Base-by-base conservation (phyloP, 805 yeast genomes). In the Lachancea meyersii region DNA sequence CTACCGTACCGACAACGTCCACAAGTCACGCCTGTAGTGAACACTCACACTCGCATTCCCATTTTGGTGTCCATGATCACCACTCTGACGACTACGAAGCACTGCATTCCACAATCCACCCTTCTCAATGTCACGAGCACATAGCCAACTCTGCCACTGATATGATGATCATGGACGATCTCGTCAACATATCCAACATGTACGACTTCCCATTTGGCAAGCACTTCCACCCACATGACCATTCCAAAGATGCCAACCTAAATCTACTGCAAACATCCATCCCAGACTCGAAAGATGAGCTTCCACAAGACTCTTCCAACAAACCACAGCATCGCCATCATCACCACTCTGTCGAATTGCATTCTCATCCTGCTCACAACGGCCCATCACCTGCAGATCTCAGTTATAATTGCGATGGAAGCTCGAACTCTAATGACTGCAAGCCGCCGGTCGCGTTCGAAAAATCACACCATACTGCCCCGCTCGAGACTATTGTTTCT, bases 281-380 rank as follows among this genome's bases (percentile, higher is more conserved):
- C 5, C 36, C 40, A n/a, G 40, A 11, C 5, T 19, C 30, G 14
- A 42, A 27, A 24, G n/a, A 34, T 16, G 34, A 31, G 19, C 19
- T 11, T 11, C 28, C 17, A 17, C 34, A 30, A n/a, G 33, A 21
- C 9, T 21, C 41, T 2, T 16, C 18, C 16, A 35, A 42, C 28
- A 43, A 54, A 13, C 53, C 58, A 17, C 71, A 68, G 40, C 69
- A 63, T 40, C 70, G 65, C 24, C 72, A 69, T 42, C 70, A 64
- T 41, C 71, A 67, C 26, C 51, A 48, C 20, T 21, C 28, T 10
- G 23, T 48, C n/a, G 41, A 48, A 28, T 21, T 44, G 5, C 46
- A 50, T 27, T 34, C 48, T 2, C 51, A 48, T 41, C 31, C 35
- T 13, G 18, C 23, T 7, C 17, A 24, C 7, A 35, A 32, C 5